A percentile compares a stretch with the other conserved stretches of the same genome.
Conservation (phyloP, 2,329 filamentous ascomycete species). For the Lasiodiplodia sp. region DNA sequence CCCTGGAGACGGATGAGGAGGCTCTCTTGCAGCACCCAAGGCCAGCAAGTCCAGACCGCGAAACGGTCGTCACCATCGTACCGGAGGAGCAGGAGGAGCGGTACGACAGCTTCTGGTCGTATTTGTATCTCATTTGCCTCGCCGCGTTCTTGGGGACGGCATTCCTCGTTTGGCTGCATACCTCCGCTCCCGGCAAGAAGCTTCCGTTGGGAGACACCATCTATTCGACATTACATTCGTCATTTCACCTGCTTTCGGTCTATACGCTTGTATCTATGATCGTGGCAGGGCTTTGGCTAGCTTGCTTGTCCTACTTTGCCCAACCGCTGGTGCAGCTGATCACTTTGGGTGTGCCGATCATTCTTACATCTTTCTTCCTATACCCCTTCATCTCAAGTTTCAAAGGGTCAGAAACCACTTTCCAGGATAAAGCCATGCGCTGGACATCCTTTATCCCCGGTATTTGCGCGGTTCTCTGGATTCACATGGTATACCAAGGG, state of each 20-base stretch:
- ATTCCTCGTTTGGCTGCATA: conserved; percentile 89
- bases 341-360: conserved; percentile 81
- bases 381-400: conserved; percentile 93
- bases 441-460: conserved; percentile 83
- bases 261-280: conserved; percentile 91
- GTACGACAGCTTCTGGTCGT: conserved; percentile 92
- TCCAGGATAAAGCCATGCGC: conserved; percentile 91
- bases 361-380: conserved; percentile 87
- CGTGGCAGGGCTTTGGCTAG: conserved; percentile 90
- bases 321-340: conserved; percentile 82
- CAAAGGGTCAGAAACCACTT: conserved; percentile 75
- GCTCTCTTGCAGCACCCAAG: conserved; percentile 54
- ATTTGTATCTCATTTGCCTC: conserved; percentile 84
- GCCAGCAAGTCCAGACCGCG: conserved; percentile 57
- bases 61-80: conserved; percentile 64
- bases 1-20: conserved; percentile 61
- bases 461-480: conserved; percentile 76
- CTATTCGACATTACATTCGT: conserved; percentile 85
- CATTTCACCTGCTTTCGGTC: conserved; percentile 86
- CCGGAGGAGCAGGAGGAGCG: conserved; percentile 65
- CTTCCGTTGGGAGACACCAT: conserved; percentile 88
- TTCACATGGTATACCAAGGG: conserved; percentile 81
- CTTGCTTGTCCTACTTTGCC: conserved; percentile 85
- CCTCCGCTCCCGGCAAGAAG: conserved; percentile 72
- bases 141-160: conserved; percentile 88